Evolutionary conservation across 345 rosid species (phyloP), one percentile per base, ranked within the genome.

Genomic region (Erodium maritimum): DNA sequence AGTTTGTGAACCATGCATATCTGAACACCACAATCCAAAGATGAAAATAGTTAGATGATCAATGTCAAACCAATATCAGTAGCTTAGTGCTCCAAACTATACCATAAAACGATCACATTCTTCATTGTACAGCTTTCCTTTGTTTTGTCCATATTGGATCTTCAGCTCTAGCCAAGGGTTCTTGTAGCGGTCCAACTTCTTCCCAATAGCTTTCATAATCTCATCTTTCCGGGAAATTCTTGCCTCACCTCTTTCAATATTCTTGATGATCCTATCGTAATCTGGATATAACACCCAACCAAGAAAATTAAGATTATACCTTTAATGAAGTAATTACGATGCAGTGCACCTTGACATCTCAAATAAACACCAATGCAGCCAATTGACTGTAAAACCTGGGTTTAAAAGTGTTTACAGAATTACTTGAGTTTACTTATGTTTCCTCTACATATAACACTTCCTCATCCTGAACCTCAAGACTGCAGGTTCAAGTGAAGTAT

Each of bases 1-100:
- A 93, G 95, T 70, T 87, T 82, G 82, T 89, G 97, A 65, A 93
- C 84, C 97, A 83, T 93, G 87, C 99, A 89, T 68, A 89, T 82
- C 99, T 89, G 84, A 51, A 9, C 54, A 51, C 12, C 17, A 14
- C 48, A 20, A 13, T 45, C 52, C 22, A 24, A 57, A 65, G 24
- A 46, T 7, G 18, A 52, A 53, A 58, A 63, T 21, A 34, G 33
- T 48, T 50, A 42, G 23, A 18, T 23, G 10, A 21, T 48, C 29
- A 53, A 17, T 19, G 23, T 33, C 33, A 42, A 19, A 34, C 17
- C 52, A 25, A 63, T 22, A 48, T 42, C 48, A 12, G 17, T 21
- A 52, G n/a, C 16, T 18, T 20, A 22, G 14, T 20, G 51, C 56
- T 13, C 18, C 50, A 71, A 22, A 57, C n/a, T 61, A 16, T 53